Conservation (phyloP, 768 basidiomycete species). For the Boletus fagicola region DNA sequence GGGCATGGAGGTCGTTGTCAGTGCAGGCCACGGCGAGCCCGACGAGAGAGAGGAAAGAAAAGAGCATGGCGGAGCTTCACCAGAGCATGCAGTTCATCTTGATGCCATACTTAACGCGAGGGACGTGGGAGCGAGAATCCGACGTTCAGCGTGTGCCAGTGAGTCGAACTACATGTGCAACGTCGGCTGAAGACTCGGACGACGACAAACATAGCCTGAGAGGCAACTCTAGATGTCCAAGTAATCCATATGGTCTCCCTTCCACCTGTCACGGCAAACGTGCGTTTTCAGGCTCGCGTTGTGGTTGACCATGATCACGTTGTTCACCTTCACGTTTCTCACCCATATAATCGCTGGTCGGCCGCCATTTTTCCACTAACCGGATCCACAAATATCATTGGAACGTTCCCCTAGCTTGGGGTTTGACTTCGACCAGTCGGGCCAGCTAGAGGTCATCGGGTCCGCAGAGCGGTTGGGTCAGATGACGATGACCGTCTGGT, state of each 20-base stretch:
- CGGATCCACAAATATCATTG: too few relatives aligned
- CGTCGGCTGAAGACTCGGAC: background rate
- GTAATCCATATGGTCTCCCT: background rate
- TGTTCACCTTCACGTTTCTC: background rate
- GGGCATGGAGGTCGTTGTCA: constrained; percentile 20
- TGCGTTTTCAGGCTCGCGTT: background rate
- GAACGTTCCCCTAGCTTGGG: background rate
- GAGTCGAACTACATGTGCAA: background rate
- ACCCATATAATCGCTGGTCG: background rate
- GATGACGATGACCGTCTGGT: background rate
- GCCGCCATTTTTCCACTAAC: background rate
- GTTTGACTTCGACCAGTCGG: background rate
- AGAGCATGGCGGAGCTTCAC: constrained; percentile 9
- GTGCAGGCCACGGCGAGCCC: constrained; percentile 23
- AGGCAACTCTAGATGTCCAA: background rate
- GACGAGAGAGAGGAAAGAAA: constrained; percentile 17
- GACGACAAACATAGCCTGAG: background rate
- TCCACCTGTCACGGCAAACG: background rate
- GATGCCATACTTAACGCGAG: background rate
- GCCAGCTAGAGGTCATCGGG: background rate
- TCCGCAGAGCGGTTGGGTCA: background rate
- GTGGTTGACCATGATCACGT: background rate
- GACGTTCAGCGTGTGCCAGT: background rate
- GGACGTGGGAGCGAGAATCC: background rate
- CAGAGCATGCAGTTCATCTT: background rate